Base-by-base conservation (phyloP, 345 rosid species). In the Gossypium longicalyx region DNA sequence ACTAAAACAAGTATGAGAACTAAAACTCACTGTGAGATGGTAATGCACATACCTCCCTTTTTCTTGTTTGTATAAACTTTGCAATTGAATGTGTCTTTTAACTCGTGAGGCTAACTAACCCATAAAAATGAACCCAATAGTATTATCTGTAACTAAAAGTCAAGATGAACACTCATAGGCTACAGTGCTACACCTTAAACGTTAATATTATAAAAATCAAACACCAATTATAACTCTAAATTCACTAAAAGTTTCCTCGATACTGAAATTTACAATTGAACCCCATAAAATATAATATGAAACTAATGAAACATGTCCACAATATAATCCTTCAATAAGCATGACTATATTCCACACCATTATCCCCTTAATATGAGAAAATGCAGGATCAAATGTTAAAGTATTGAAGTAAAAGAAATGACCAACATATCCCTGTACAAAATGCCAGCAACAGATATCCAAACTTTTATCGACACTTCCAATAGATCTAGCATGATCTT, bases 301-400 rank as follows among this genome's bases (percentile, higher is more conserved):
- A 41, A 64, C n/a, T n/a, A 64, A 64, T 6, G 3, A 64, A 64
- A 64, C 2, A 64, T 10, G 49, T n/a, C 68, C 47, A 63, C 7
- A n/a, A 38, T 64, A n/a, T n/a, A 16, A 41, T n/a, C 49, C 68
- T 38, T 41, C 68, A 41, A 64, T 41, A 64, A 41, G 68, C 68
- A 64, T 38, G 25, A 64, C 11, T 41, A 64, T n/a, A 63, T 64
- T 64, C 49, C 49, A 17, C 8, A n/a, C 4, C 7, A 41, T 64
- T 38, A 17, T 41, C 12, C 23, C 49, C 68, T 48, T 64, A 38
- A 23, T 10, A 17, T 20, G 49, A 64, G 13, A 41, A 65, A 43
- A 65, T 2, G 52, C 27, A 65, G 44, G 29, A 12, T n/a, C 29
- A 19, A 19, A 10, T 11, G 13, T 65, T 44, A 19, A 65, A 44